Percentiles rank a stretch among this genome's conserved stretches.
These are phyloP conservation scores for Blechomonas ayalai DNA, from an alignment of 208 protist species.

Conservation along the genomic window DNA sequence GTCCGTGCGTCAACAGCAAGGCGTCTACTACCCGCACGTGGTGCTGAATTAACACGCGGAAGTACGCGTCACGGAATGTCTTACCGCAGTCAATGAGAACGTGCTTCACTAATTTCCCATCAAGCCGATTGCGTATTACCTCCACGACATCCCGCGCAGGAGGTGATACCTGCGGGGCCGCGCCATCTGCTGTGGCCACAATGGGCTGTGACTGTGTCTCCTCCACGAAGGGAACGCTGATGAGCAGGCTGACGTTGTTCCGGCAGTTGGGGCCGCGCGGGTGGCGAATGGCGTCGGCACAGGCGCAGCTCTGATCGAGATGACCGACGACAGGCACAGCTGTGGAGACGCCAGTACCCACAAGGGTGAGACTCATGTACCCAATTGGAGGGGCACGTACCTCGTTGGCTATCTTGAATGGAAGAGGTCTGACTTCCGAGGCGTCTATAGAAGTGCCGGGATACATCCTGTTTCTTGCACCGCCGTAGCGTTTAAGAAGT, in stretches of 20 bases:
- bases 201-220: not conserved
- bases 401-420: not conserved
- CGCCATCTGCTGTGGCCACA: not conserved
- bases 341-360: slow-evolving; percentile 78
- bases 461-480: not conserved
- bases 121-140: slow-evolving; percentile 31
- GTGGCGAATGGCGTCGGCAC: slow-evolving; percentile 52
- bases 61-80: slow-evolving; percentile 88
- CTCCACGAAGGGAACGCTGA: slow-evolving; percentile 34
- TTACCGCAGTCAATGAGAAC: slow-evolving; percentile 87
- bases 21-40: slow-evolving; percentile 59
- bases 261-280: slow-evolving; percentile 58
- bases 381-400: slow-evolving; percentile 1
- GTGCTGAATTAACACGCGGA: slow-evolving; percentile 63
- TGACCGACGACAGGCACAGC: slow-evolving; percentile 84
- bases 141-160: too few relatives aligned
- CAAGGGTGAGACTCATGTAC: slow-evolving; percentile 34
- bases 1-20: slow-evolving; percentile 82
- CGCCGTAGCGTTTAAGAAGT: not conserved
- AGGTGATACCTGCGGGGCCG: not conserved
- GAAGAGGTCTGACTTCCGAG: not conserved
- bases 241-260: slow-evolving; percentile 75
- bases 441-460: not conserved
- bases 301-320: slow-evolving; percentile 54
- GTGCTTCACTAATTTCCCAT: slow-evolving; percentile 24